Evolutionary conservation across 2,329 filamentous ascomycete genomes (phyloP).

Genomic region (Apiospora pterosperma): DNA sequence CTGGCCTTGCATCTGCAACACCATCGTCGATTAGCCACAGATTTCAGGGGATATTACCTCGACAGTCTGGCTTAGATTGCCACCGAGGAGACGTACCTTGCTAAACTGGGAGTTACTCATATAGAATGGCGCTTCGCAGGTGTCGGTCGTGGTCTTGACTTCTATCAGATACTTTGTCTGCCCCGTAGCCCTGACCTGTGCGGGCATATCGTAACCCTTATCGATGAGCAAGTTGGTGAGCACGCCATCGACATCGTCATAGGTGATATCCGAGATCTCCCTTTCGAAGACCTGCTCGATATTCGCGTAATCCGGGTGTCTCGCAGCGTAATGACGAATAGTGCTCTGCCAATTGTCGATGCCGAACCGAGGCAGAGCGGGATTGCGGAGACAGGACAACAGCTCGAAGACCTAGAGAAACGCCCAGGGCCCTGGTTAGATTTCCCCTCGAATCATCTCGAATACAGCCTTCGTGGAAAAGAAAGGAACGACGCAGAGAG

Average conservation of each 20-base stretch:
- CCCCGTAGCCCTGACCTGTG: constrained; percentile 10
- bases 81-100: constrained; percentile 31
- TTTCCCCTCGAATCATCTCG: too few relatives aligned
- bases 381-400: constrained; percentile 25
- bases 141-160: constrained; percentile 44
- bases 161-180: constrained; percentile 44
- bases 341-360: constrained; percentile 44
- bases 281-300: constrained; percentile 35
- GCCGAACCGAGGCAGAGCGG: constrained; percentile 30
- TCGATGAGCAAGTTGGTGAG: constrained; percentile 33
- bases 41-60: too few relatives aligned
- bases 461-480: too few relatives aligned
- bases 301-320: constrained; percentile 36
- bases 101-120: constrained; percentile 43
- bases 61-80: background rate
- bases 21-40: background rate
- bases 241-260: constrained; percentile 31
- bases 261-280: constrained; percentile 47
- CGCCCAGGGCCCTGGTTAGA: too few relatives aligned
- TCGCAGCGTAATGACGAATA: constrained; percentile 36
- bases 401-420: constrained; percentile 38
- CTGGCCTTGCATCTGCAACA: constrained; percentile 20
- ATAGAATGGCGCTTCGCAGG: constrained; percentile 38
- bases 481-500: background rate
- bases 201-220: constrained; percentile 33